Base-by-base conservation (phyloP, 169 alveolate genomes). In the Eimeria acervulina region DNA sequence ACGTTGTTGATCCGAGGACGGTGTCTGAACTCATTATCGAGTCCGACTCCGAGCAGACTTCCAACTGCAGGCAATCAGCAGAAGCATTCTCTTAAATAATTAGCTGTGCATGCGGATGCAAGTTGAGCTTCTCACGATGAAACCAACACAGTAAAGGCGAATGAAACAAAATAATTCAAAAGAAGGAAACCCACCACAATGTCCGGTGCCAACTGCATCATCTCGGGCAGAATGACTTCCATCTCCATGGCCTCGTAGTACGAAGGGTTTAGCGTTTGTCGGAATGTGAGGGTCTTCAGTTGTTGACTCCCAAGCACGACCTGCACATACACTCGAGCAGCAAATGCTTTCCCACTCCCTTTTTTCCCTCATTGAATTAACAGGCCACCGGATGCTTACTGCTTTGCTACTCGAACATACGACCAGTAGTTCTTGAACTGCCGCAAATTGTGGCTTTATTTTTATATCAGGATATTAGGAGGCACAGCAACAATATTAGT, bases 211-310 rank as follows among this genome's bases (percentile, higher is more conserved):
- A 98, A 81, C 40, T 96, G 89, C 76, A 98, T 94, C 85, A 98
- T 98, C 6, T 98, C 97, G 8, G 99, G 99, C 8, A 98, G 96
- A 80, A 97, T 95, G 42, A 98, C 96, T 95, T 97, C 98, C 78
- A 96, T 95, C 94, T 98, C 99, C 85, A 96, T 96, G 1, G 99
- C 98, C 95, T 98, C 99, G 92, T 97, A 98, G 97, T 97, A 98
- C 66, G 97, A 97, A 28, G 99, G 99, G 61, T 97, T 98, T 28
- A 97, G 87, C 15, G 99, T 97, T 23, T 97, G 98, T 76, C 96
- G 96, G 13, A 97, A 98, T 21, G 98, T 95, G 28, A 97, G 96
- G 40, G 99, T 95, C 93, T 97, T 95, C 80, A 98, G 95, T 12
- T 96, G 92, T 85, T 98, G 97, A 28, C 99, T 98, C 28, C 98